These are phyloP conservation scores for Rubroboletus satanas DNA, from an alignment of 768 basidiomycete genomes.

Conservation along the genomic window DNA sequence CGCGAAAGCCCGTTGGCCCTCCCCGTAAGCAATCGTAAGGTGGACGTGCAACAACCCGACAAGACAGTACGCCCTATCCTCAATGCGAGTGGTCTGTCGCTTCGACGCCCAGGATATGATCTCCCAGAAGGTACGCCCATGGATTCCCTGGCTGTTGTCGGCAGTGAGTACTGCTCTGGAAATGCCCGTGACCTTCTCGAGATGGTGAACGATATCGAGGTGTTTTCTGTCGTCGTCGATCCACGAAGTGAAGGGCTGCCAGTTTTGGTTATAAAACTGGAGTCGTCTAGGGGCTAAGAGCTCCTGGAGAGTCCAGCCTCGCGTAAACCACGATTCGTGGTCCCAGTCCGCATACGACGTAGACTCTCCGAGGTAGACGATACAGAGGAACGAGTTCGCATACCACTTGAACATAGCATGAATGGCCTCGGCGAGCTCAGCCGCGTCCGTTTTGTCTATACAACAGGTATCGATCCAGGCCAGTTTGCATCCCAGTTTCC, in stretches of 20 bases:
- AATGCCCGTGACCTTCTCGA: slow-evolving; percentile 1
- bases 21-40: slow-evolving; percentile 21
- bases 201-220: no score
- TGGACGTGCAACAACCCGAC: slow-evolving; percentile 16
- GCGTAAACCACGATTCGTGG: slow-evolving; percentile 11
- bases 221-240: neutral
- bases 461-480: slow-evolving; percentile 20
- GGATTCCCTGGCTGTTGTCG: neutral
- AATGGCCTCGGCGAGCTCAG: slow-evolving; percentile 21
- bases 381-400: slow-evolving; percentile 16
- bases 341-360: neutral
- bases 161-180: neutral
- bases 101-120: slow-evolving; percentile 21
- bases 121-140: slow-evolving; percentile 2
- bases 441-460: slow-evolving; percentile 14
- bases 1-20: slow-evolving; percentile 17
- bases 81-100: slow-evolving; percentile 18
- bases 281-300: slow-evolving; percentile 18
- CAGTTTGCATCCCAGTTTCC: slow-evolving; percentile 1
- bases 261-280: slow-evolving; percentile 17
- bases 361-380: slow-evolving; percentile 13
- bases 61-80: slow-evolving; percentile 23
- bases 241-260: neutral
- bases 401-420: slow-evolving; percentile 25
- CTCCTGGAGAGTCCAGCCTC: slow-evolving; percentile 11